Percentiles rank a stretch among this genome's conserved stretches.
Evolutionary conservation across 2,329 filamentous ascomycete genomes (phyloP).

Genomic region (Colletotrichum trifolii): DNA sequence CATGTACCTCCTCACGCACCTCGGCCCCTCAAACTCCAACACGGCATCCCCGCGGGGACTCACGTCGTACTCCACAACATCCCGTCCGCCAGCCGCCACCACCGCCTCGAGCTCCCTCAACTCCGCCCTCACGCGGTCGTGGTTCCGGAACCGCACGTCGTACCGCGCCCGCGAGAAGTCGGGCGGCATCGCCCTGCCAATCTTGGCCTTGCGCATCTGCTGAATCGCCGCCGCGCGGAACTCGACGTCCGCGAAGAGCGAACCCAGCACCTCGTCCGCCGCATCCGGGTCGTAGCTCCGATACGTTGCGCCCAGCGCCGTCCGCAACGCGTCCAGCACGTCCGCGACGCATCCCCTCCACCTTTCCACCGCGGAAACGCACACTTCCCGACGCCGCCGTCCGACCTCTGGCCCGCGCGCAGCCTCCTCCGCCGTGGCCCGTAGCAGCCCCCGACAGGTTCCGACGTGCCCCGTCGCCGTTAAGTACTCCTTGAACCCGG

Average conservation of each 20-base stretch:
- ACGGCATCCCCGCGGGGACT: conserved; percentile 59
- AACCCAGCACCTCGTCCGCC: conserved; percentile 54
- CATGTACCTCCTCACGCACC: conserved; percentile 57
- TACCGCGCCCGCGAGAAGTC: conserved; percentile 56
- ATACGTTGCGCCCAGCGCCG: conserved; percentile 57
- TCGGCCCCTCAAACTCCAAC: conserved; percentile 60
- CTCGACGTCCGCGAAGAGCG: conserved; percentile 53
- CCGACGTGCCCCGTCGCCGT: conserved; percentile 46
- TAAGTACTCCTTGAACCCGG: conserved; percentile 56
- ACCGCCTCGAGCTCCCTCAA: conserved; percentile 52
- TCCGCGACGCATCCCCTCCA: conserved; percentile 57
- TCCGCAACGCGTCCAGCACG: conserved; percentile 53
- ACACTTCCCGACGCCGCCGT: conserved; percentile 16
- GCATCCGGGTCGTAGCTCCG: conserved; percentile 56
- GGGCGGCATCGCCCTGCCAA: conserved; percentile 55
- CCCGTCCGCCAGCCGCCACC: conserved; percentile 52
- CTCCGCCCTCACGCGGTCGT: conserved; percentile 56
- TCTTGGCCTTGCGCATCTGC: conserved; percentile 58
- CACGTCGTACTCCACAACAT: conserved; percentile 57
- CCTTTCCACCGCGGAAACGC: conserved; percentile 58
- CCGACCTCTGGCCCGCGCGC: not conserved
- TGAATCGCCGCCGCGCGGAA: conserved; percentile 56
- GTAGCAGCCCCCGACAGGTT: conserved; percentile 10
- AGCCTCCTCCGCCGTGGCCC: not conserved
- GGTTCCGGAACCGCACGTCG: conserved; percentile 60